phyloP scores from a whole-genome alignment of 805 yeast genomes.

The Candida ipomoeae region DNA sequence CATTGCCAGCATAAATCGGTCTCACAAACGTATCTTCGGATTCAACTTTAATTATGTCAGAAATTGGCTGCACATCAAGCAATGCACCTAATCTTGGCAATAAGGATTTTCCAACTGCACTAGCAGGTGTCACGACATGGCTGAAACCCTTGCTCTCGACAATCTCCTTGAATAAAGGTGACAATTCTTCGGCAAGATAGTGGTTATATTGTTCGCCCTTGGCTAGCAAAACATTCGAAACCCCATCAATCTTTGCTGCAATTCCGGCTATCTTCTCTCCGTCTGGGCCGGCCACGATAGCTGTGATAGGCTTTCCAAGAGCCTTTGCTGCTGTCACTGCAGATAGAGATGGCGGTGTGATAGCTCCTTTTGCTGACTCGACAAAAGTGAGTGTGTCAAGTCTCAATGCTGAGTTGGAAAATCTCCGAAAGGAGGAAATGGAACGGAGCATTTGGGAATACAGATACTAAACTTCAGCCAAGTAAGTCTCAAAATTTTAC shows the following conservation, averaged over 20 bases:
- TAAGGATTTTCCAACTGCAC: conserved; percentile 83
- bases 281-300: conserved; percentile 67
- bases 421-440: conserved; percentile 8
- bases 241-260: conserved; percentile 50
- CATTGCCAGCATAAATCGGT: conserved; percentile 96
- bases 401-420: conserved; percentile 10
- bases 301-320: conserved; percentile 77
- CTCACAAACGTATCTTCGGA: conserved; percentile 73
- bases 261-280: conserved; percentile 41
- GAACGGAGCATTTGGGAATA: conserved; percentile 12
- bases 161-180: conserved; percentile 58
- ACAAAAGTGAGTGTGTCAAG: conserved; percentile 66
- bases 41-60: conserved; percentile 71
- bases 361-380: conserved; percentile 53
- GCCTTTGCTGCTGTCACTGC: conserved; percentile 73
- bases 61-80: conserved; percentile 81
- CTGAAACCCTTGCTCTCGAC: conserved; percentile 47
- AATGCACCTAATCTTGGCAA: conserved; percentile 85
- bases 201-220: conserved; percentile 58
- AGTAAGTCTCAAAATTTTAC: conserved; percentile 1
- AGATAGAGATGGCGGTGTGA: conserved; percentile 67
- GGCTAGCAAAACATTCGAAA: conserved; percentile 56
- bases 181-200: conserved; percentile 72
- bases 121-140: conserved; percentile 75
- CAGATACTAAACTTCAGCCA: background rate